Base-by-base conservation (phyloP, 202 grass and related monocot species). In the Elaeis oleifera region DNA sequence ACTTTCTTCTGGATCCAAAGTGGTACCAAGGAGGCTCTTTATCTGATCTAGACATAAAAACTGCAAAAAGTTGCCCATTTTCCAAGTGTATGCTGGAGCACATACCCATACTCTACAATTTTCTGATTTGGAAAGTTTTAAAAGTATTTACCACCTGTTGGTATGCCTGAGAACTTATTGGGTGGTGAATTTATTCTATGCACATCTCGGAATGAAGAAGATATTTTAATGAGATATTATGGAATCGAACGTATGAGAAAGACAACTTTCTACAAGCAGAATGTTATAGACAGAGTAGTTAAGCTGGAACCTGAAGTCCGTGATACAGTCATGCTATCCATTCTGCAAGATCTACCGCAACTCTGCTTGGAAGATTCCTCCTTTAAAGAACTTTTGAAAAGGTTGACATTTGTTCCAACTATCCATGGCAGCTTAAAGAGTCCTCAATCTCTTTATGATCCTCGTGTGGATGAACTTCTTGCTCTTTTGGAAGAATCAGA, bases 371-470 rank as follows among this genome's bases (percentile, higher is more conserved):
- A 90, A 69, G 81, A 96, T 72, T 79, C 91, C 73, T 76, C 52
- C 56, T 82, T 96, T 81, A 96, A 84, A 72, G 87, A 90, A 75
- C 54, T 56, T 52, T 78, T 96, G 74, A 90, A 88, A 82, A 75
- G 71, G 56, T 59, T 88, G 64, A 90, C 68, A 74, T 96, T 90
- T 54, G 79, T 96, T 71, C 84, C 81, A 24, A 90, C 87, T 15
- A 65, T 80, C 60, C 88, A 68, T 79, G 79, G 84, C 28, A 61
- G 29, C 70, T 85, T 96, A 78, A 81, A 71, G 74, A 83, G 81
- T 74, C 91, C 91, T 76, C 87, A 77, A 71, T 90, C 79, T 74
- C 81, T 96, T 83, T 96, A 96, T 79, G 87, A 96, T 90, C 91
- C 91, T 76, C 81, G 91, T 24, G 74, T 90, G 60, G 86, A 85